Evolutionary conservation across 169 alveolate genomes (phyloP), one percentile per base, ranked within the genome.

Genomic region (Plasmodium chabaudi): DNA sequence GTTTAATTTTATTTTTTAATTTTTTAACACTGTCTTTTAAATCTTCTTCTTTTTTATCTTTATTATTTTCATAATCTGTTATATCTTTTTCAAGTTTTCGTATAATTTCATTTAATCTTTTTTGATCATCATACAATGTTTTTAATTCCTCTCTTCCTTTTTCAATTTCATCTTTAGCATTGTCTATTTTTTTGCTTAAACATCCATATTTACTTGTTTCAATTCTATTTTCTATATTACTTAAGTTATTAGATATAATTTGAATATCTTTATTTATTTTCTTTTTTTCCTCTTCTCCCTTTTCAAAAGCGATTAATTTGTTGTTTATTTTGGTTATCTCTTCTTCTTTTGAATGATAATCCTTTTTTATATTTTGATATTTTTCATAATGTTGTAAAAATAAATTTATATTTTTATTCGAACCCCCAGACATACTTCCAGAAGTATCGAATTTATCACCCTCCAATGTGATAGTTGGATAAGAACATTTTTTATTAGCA

Each of bases 341-440:
- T 1, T 70, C 77, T 21, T 88, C 92, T 63, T 93, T 87, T 5
- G 42, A 87, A 21, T 17, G 5, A 15, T 74, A 63, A 60, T 77
- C 87, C 17, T 73, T 70, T 69, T 61, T 74, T 53, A 92, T 88
- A 10, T 67, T 87, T 61, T 79, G 72, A 47, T 92, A 21, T 63
- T 70, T 88, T 27, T 82, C 90, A 82, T 82, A 82, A 59, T 82
- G 73, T 67, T 57, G 69, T 34, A 93, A 84, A 39, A 88, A 87
- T 55, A 87, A 72, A 42, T 88, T 84, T 61, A 92, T 88, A 56
- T 93, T 94, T 67, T 92, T 93, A 65, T 87, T 88, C 5, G 96
- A 96, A 3, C 99, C 99, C 19, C 99, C 99, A 0, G 96, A 92
- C 93, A 97, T 93, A 25, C 96, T 92, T 59, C 99, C 99, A 19